Percentiles rank a stretch among this genome's conserved stretches.
phyloP scores from a whole-genome alignment of 108 stramenopile species.

The Cyclotella atomus region DNA sequence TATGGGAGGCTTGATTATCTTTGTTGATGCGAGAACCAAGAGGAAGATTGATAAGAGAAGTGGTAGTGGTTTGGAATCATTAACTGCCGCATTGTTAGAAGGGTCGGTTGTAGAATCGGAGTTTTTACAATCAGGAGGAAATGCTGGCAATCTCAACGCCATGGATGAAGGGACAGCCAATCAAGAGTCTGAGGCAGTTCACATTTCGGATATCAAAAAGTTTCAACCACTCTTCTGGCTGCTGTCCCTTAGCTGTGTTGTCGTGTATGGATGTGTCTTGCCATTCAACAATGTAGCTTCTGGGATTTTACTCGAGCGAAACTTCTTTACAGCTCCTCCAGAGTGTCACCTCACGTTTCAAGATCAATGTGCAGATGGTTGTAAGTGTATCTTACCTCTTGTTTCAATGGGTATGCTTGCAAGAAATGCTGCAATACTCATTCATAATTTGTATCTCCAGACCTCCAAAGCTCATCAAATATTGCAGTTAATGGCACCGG shows the following conservation, averaged over 20 bases:
- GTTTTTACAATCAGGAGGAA: no score
- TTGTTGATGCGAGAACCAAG: constrained; percentile 26
- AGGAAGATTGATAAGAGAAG: constrained; percentile 3
- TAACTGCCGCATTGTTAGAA: constrained; percentile 19
- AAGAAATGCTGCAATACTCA: not conserved
- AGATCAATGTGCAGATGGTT: constrained; percentile 48
- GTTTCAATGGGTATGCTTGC: no score
- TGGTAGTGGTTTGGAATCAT: constrained; percentile 14
- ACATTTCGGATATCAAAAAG: constrained; percentile 31
- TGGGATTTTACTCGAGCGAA: constrained; percentile 63
- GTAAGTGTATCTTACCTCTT: not conserved
- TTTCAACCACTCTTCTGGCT: constrained; percentile 63
- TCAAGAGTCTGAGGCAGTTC: constrained; percentile 1
- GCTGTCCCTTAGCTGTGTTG: constrained; percentile 57
- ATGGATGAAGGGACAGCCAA: not conserved
- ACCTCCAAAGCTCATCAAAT: constrained; percentile 27
- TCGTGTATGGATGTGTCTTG: constrained; percentile 70
- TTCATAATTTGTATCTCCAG: not conserved
- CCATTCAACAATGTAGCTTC: constrained; percentile 77
- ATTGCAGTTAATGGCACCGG: constrained; percentile 23
- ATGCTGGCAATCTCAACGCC: not conserved
- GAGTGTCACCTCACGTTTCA: constrained; percentile 33
- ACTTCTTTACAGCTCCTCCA: constrained; percentile 46
- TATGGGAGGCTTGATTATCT: constrained; percentile 12
- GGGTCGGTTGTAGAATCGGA: no score